Conservation (phyloP, 169 alveolate species). For the Sarcocystis neurona region DNA sequence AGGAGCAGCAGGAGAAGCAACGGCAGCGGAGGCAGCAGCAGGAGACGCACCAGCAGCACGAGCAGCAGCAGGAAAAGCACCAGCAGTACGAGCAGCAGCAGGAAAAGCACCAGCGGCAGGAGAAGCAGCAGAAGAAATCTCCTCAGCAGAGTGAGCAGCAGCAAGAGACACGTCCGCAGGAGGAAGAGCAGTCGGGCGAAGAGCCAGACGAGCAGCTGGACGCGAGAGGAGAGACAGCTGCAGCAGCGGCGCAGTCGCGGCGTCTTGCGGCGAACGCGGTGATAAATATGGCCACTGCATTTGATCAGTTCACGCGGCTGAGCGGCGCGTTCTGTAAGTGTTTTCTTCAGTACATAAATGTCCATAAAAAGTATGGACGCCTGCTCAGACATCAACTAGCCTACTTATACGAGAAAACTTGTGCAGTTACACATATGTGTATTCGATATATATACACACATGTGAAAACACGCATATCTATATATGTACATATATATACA, state of each 20-base stretch:
- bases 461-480: not conserved
- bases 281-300: not conserved
- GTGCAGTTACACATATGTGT: not conserved
- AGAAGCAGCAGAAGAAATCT: not conserved
- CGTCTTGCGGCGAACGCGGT: slow-evolving; percentile 2
- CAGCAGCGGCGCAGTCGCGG: not conserved
- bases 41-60: not conserved
- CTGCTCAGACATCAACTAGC: not conserved
- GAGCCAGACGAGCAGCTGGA: not conserved
- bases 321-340: slow-evolving; percentile 32
- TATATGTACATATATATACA: not conserved
- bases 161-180: not conserved
- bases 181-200: not conserved
- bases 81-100: not conserved
- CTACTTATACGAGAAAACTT: not conserved
- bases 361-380: not conserved
- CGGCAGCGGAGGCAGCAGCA: not conserved
- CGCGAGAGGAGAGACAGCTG: not conserved
- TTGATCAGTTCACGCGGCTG: slow-evolving; percentile 27
- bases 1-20: too few relatives aligned
- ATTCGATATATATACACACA: not conserved
- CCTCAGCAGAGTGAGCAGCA: not conserved
- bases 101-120: not conserved
- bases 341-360: too few relatives aligned
- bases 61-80: not conserved